Evolutionary conservation across 23 red algal genomes (phyloP), one percentile per base, ranked within the genome.

Genomic region (Gracilaria caudata): DNA sequence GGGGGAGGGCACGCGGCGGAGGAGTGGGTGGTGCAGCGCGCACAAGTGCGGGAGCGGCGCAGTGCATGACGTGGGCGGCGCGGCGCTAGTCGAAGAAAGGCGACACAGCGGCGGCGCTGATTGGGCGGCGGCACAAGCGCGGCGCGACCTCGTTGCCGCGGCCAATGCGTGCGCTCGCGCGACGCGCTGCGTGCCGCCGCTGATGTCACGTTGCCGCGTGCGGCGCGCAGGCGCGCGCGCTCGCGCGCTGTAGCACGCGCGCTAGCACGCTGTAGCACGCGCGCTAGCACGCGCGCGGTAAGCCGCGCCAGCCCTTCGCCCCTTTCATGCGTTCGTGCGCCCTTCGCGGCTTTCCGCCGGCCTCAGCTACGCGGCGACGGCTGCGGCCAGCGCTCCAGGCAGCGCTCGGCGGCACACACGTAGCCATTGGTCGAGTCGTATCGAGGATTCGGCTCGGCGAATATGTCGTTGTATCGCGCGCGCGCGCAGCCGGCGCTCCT

Each of bases 101-200:
- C 70, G 37, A 45, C 70, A 75, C 40, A 47, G 70, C 38, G 12
- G 39, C 39, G 70, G 70, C 70, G 70, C 70, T 75, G 70, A 75
- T 75, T 75, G 70, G 70, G 70, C 70, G 40, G 33, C 21, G 23
- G 23, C 23, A 23, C 21, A 7, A 3, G 7, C 4, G 57, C 57
- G 57, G 57, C 28, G 30, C 30, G 61, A 8, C 30, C 61, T 66
- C 30, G 61, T 66, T 66, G 61, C 61, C 61, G 61, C 61, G 29
- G 61, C 61, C n/a, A n/a, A n/a, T n/a, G 61, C 61, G 36, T 66
- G 61, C 61, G 61, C 61, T 8, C 43, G 43, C 43, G 43, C 43
- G 43, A 4, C 43, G 54, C 54, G 54, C 57, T 6, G 24, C 24
- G 57, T 30, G 57, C 57, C 57, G n/a, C 57, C 57, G n/a, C 49